Base-by-base conservation (phyloP, 768 basidiomycete species). In the Tremella fuciformis region DNA sequence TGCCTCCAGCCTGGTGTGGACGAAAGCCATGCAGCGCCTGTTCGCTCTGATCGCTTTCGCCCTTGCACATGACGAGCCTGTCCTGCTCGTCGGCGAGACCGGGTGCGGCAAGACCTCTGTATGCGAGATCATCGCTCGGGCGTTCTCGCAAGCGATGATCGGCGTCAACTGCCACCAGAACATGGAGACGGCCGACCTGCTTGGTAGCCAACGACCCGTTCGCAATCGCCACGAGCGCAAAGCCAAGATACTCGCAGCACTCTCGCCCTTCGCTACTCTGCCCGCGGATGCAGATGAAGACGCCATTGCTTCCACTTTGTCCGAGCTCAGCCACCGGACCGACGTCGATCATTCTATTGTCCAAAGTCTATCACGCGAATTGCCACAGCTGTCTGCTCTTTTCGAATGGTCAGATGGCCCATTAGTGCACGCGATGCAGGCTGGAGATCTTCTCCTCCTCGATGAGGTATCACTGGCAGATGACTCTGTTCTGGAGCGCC, bases 381-480 rank as follows among this genome's bases (percentile, higher is more conserved):
- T 75, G 59, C 68, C 66, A 41, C 79, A 80, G 24, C 78, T 86
- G 0, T 81, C 83, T n/a, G 84, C 88, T 0, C 84, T 98, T 41
- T 98, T 99, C 70, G 89, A 96, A 73, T 99, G 96, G 96, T 84
- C 88, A 60, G 91, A 98, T 69, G 96, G 96, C 1, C 93, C 96
- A n/a, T 83, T 99, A 29, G 84, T 99, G 6, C 83, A 89, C 64
- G 88, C 93, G 1, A 99, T 99, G 96, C 81, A 81, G 8, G 75
- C 74, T 18, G 94, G 93, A 16, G 85, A 88, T 64, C 81, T 94
- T 2, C 88, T 99, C 66, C 80, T 99, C 7, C 83, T 99, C 25
- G 96, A 99, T 71, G 96, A 99, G 72, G 92, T 98, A 15, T 98
- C 96, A 0, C 80, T 99, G 13, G 96, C 93, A 0, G 96, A 99